Evolutionary conservation across 2,329 filamentous ascomycete species (phyloP).

Genomic region (Zalaria sp.): DNA sequence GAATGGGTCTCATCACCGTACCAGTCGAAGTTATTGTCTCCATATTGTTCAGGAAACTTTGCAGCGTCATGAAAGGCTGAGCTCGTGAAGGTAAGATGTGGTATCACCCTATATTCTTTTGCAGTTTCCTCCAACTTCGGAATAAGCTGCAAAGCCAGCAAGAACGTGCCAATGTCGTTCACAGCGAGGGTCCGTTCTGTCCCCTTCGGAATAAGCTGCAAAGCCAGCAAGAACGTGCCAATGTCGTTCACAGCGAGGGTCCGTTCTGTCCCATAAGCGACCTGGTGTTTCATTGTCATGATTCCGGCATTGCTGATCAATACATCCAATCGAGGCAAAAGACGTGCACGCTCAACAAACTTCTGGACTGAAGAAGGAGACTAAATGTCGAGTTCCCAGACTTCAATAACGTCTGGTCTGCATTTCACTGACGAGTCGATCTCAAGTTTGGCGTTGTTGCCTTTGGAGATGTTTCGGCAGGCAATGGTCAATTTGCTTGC

Average conservation of each 20-base stretch:
- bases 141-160: constrained; percentile 20
- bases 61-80: constrained; percentile 19
- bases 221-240: constrained; percentile 22
- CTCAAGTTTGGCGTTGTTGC: constrained; percentile 24
- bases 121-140: constrained; percentile 17
- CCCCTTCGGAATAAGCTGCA: constrained; percentile 19
- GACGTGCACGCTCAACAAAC: constrained; percentile 16
- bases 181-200: constrained; percentile 21
- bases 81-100: constrained; percentile 17
- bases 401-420: constrained; percentile 11
- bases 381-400: constrained; percentile 18
- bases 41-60: constrained; percentile 11
- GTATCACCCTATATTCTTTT: constrained; percentile 10
- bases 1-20: constrained; percentile 8
- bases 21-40: constrained; percentile 16
- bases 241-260: constrained; percentile 27
- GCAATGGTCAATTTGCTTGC: constrained; percentile 29
- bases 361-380: constrained; percentile 13
- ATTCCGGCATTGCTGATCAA: constrained; percentile 26
- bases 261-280: constrained; percentile 15
- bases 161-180: constrained; percentile 25
- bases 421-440: constrained; percentile 12
- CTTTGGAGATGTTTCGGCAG: constrained; percentile 26
- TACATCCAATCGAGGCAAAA: constrained; percentile 20
- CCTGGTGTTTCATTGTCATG: constrained; percentile 11